Base-by-base conservation (phyloP, 768 basidiomycete species). In the Asterophora parasitica region DNA sequence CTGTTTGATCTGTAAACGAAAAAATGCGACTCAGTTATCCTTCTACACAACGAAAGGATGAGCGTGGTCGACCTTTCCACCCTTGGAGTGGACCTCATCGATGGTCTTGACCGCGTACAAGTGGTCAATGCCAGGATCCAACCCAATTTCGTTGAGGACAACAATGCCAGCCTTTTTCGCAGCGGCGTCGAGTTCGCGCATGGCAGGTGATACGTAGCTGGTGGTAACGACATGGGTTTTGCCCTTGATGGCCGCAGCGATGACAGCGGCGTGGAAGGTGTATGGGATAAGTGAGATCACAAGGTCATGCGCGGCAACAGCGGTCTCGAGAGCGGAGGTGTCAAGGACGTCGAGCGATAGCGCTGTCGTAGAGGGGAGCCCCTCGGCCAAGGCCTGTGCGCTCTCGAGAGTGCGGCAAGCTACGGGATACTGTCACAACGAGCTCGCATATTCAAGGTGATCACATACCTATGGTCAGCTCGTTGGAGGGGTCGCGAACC, bases 251-350 rank as follows among this genome's bases (percentile, higher is more conserved):
- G 91, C 92, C 9, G 92, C 86, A 66, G 88, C 83, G 71, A 98
- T 94, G 61, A 99, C 92, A 23, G 75, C 73, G 13, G 83, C 82
- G 65, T 98, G 96, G 74, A 83, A 74, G 46, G 83, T 91, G 76
- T 98, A 98, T 0, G 96, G 96, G 55, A 99, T 94, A 61, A 99
- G 82, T 7, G 92, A 94, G 63, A 98, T 89, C 65, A 98, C 92
- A 42, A 97, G 79, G 65, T 98, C 92, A 65, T 90, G 85, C 38
- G 79, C 83, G 16, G 87, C 88, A 47, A 99, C 78, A 38, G 83
- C 83, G 13, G 75, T 76, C 58, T 94, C 89, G 35, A 99, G 83
- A 10, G 82, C 85, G 7, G 72, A 68, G 26, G 81, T 66, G 57
- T 85, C 71, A 53, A 67, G 75, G 33, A 92, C 94, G 62, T 99